These are phyloP conservation scores for Venturia carpophila DNA, from an alignment of 2,329 filamentous ascomycete species.

Conservation along the genomic window DNA sequence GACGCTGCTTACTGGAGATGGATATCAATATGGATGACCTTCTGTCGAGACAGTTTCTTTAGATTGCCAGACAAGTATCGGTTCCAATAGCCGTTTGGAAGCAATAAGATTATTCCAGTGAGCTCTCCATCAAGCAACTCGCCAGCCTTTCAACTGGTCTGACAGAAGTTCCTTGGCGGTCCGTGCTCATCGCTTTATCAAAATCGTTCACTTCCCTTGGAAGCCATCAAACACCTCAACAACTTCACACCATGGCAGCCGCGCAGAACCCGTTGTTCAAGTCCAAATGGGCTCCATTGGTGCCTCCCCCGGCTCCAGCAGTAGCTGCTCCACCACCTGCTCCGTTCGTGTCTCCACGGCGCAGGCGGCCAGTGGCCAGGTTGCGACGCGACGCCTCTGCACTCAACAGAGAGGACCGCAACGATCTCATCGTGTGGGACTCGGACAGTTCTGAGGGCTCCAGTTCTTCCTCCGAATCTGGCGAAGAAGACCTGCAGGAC, in stretches of 20 bases:
- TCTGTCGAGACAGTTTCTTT: no score
- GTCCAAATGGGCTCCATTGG: background rate
- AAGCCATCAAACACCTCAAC: background rate
- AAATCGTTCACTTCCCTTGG: background rate
- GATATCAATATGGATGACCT: no score
- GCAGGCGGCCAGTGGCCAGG: background rate
- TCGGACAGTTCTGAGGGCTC: background rate
- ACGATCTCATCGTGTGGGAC: background rate
- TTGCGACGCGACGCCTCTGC: background rate
- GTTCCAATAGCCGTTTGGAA: no score
- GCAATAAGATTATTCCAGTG: no score
- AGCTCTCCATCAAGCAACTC: no score
- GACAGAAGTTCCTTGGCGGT: no score
- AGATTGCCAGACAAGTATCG: no score
- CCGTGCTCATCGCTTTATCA: background rate
- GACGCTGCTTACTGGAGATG: no score
- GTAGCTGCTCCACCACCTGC: background rate
- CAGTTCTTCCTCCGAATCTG: background rate
- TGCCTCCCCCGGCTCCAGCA: background rate
- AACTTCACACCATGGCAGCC: background rate
- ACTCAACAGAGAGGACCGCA: background rate
- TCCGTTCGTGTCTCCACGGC: background rate
- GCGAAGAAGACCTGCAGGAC: background rate
- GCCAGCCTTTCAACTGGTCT: background rate
- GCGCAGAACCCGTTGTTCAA: background rate